Evolutionary conservation across 257 asterid species (phyloP).

Genomic region (Coffea eugenioides): DNA sequence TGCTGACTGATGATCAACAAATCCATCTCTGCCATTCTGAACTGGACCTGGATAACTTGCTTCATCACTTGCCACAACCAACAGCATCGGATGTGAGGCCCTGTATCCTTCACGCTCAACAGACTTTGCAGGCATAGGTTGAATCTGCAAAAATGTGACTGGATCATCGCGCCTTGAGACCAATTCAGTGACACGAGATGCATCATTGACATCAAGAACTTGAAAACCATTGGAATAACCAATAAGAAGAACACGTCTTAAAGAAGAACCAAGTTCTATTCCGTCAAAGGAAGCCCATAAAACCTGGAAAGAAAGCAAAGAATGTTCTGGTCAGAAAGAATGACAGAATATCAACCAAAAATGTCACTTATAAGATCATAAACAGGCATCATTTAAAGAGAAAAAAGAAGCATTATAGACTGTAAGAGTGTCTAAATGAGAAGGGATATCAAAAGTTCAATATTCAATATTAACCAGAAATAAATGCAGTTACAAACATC

Average conservation of each 20-base stretch:
- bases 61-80: conserved; percentile 51
- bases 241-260: conserved; percentile 40
- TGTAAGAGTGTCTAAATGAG: background rate
- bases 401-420: background rate
- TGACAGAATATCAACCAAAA: background rate
- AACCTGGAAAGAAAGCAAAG: conserved; percentile 27
- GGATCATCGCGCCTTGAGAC: conserved; percentile 54
- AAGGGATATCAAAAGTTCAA: background rate
- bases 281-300: conserved; percentile 48
- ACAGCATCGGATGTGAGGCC: conserved; percentile 46
- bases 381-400: background rate
- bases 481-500: background rate
- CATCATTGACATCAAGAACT: conserved; percentile 46
- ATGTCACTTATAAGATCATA: background rate
- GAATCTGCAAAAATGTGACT: conserved; percentile 46
- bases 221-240: conserved; percentile 54
- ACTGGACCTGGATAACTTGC: conserved; percentile 24
- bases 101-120: conserved; percentile 39
- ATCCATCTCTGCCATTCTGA: conserved; percentile 41
- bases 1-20: conserved; percentile 34
- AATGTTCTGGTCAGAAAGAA: background rate
- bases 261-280: conserved; percentile 33
- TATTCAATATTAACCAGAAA: background rate
- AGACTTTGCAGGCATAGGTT: conserved; percentile 40
- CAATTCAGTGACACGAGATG: conserved; percentile 43